A percentile compares a stretch with the other conserved stretches of the same genome.
Evolutionary conservation across 2,329 filamentous ascomycete genomes (phyloP).

Genomic region (Fusarium nelsonii): DNA sequence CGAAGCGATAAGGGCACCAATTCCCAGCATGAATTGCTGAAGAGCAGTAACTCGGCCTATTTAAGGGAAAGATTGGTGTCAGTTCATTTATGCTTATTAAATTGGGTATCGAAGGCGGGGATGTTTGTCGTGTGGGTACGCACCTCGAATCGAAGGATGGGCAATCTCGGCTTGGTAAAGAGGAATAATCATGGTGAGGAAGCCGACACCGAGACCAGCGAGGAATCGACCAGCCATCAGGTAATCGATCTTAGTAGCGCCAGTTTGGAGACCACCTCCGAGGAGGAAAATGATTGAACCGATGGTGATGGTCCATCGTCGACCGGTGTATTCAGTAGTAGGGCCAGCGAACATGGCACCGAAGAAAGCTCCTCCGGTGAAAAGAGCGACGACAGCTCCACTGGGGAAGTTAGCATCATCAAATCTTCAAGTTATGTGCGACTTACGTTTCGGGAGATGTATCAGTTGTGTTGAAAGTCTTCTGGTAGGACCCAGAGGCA

Average conservation of each 20-base stretch:
- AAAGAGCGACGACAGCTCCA: constrained; percentile 70
- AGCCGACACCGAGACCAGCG: constrained; percentile 65
- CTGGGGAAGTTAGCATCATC: not conserved
- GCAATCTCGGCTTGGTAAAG: constrained; percentile 82
- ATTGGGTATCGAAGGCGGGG: constrained; percentile 65
- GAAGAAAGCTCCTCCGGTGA: constrained; percentile 80
- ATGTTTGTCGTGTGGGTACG: constrained; percentile 60
- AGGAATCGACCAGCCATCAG: constrained; percentile 78
- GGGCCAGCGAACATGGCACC: constrained; percentile 75
- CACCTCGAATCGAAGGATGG: constrained; percentile 63
- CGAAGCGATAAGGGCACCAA: constrained; percentile 77
- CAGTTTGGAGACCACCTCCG: constrained; percentile 79
- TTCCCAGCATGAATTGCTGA: constrained; percentile 86
- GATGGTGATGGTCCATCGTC: constrained; percentile 76
- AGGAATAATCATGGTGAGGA: constrained; percentile 53
- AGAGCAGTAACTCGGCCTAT: constrained; percentile 61
- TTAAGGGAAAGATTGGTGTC: not conserved
- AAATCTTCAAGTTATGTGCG: no score
- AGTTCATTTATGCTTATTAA: constrained; percentile 10
- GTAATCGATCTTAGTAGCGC: constrained; percentile 68
- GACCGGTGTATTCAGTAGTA: constrained; percentile 72
- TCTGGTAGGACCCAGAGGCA: constrained; percentile 53
- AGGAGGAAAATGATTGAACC: constrained; percentile 78
- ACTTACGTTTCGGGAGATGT: constrained; percentile 52
- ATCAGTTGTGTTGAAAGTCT: constrained; percentile 47